Conservation (phyloP, 75 land plant genomes). For the Adiantum capillusveneris region DNA sequence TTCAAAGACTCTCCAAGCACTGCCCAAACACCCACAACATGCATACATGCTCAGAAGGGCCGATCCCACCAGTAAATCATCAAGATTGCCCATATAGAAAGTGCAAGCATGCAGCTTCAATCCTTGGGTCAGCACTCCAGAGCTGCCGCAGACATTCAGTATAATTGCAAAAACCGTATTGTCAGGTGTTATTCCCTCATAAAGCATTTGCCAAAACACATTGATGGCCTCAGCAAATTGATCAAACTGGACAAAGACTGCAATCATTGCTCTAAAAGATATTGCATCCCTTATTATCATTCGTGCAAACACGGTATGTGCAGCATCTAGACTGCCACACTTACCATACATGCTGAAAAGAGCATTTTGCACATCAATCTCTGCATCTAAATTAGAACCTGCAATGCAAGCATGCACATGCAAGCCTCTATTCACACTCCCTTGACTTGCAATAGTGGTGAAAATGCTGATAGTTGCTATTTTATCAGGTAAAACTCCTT, state of each 20-base stretch:
- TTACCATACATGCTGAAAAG: constrained; percentile 60
- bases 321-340: constrained; percentile 36
- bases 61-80: not conserved
- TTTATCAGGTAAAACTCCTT: not conserved
- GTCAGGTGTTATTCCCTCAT: constrained; percentile 25
- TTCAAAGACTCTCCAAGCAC: not conserved
- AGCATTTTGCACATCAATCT: constrained; percentile 40
- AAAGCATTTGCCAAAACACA: constrained; percentile 40
- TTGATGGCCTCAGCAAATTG: constrained; percentile 33
- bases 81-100: constrained; percentile 2
- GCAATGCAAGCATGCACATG: not conserved
- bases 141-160: constrained; percentile 41
- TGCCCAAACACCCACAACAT: not conserved
- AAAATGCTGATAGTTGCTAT: not conserved
- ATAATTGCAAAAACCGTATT: constrained; percentile 38
- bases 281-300: constrained; percentile 31
- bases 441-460: not conserved
- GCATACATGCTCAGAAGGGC: not conserved
- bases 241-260: constrained; percentile 54
- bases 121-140: constrained; percentile 33
- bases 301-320: constrained; percentile 41
- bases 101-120: constrained; percentile 24
- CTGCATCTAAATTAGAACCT: not conserved
- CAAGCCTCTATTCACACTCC: not conserved
- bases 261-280: constrained; percentile 57